A percentile compares a stretch with the other conserved stretches of the same genome.
Evolutionary conservation across 495 filamentous ascomycete species (phyloP).

Genomic region (Aspergillus ellipticus): DNA sequence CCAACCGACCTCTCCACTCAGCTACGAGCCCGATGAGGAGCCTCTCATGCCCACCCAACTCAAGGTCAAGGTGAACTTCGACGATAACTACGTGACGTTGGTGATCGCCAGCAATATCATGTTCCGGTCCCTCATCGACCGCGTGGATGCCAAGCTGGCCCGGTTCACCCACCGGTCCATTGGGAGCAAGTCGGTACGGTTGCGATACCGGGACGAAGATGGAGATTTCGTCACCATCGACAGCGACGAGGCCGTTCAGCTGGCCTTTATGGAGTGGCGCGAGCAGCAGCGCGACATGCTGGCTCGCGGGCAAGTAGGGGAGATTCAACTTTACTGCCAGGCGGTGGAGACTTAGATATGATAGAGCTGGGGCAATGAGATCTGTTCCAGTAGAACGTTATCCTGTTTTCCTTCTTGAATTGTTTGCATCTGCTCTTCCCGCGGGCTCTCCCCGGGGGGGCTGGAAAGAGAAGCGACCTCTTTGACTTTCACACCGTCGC

Average conservation of each 20-base stretch:
- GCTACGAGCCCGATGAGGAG: constrained; percentile 34
- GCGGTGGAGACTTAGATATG: constrained; percentile 34
- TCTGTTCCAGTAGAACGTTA: constrained; percentile 1
- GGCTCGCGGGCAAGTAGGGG: constrained; percentile 64
- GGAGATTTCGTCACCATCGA: constrained; percentile 90
- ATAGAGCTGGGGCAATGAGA: constrained; percentile 5
- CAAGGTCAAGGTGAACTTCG: constrained; percentile 90
- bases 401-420: neutral
- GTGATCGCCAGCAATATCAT: constrained; percentile 91
- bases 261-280: constrained; percentile 89
- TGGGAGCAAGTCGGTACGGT: constrained; percentile 67
- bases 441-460: constrained; percentile 2
- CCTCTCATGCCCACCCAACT: constrained; percentile 61
- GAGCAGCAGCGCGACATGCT: constrained; percentile 65
- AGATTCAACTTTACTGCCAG: constrained; percentile 79
- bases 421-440: neutral
- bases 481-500: neutral
- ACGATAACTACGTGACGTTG: constrained; percentile 77
- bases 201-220: constrained; percentile 90
- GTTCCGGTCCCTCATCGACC: constrained; percentile 86
- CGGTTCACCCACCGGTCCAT: constrained; percentile 78
- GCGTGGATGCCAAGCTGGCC: constrained; percentile 93
- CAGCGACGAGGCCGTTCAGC: constrained; percentile 90
- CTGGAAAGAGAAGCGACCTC: constrained; percentile 14
- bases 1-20: constrained; percentile 36